Evolutionary conservation across 2,329 filamentous ascomycete species (phyloP), one percentile per base, ranked within the genome.

Genomic region (Lasiodiplodia citricola): DNA sequence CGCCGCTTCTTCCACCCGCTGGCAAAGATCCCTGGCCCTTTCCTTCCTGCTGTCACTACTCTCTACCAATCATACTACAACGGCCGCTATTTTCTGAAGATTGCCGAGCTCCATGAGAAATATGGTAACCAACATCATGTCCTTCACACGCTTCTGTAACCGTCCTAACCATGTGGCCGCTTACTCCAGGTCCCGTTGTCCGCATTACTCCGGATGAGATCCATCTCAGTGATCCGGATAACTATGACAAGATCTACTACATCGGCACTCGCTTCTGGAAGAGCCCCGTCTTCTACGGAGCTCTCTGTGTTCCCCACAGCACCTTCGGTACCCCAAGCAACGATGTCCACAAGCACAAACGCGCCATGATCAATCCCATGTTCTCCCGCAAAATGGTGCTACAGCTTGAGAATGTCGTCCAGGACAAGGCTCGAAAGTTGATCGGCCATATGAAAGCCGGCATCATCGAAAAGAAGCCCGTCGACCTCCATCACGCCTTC

Each of bases 361-460:
- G 65, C 51, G 38, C 31, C 14, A 31, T 55, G 35, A 47, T 67
- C n/a, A 74, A 74, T 58, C 75, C 74, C 4, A 73, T 77, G 18
- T 79, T 78, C 70, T 78, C 77, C 6, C 70, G 74, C 18, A 66
- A 71, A 16, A 72, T 69, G 13, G 73, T 77, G 18, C 71, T 77
- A 2, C 71, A 74, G 1, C 70, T 77, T n/a, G 57, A 71, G 14
- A 54, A 28, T 23, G 68, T 69, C 23, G 71, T 78, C 14, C 73
- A 76, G 54, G 55, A 69, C 16, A 75, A 72, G 25, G 73, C 73
- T 2, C 52, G 67, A 7, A 75, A 74, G 51, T 70, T 78, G 2
- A 51, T 54, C 23, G 35, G 57, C 2, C 70, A 58, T 21, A 69
- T 75, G 18, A 52, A 68, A 0, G 63, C 31, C 6, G 67, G 64